These are phyloP conservation scores for Phytophthora megakarya DNA, from an alignment of 352 stramenopile species.

Conservation along the genomic window DNA sequence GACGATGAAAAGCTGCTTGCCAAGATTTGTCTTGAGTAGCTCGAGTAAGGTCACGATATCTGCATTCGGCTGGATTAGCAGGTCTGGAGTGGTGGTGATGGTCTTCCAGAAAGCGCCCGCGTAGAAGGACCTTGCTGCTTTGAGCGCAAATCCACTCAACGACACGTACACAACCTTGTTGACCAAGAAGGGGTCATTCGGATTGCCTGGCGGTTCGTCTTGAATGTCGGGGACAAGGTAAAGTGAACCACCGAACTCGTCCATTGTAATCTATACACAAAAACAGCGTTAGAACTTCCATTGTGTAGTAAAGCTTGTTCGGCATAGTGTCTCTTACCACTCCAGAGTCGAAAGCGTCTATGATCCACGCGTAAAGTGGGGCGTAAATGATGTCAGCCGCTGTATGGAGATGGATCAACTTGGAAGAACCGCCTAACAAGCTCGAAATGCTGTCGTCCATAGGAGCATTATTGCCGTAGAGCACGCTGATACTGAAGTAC, in stretches of 20 bases:
- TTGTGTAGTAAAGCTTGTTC: background rate
- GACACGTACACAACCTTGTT: conserved; percentile 52
- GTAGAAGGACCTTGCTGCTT: conserved; percentile 53
- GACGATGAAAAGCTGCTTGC: conserved; percentile 54
- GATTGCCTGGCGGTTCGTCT: conserved; percentile 36
- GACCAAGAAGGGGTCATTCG: conserved; percentile 49
- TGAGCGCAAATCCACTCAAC: conserved; percentile 45
- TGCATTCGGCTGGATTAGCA: conserved; percentile 51
- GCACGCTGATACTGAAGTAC: conserved; percentile 48
- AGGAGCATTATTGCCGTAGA: conserved; percentile 39
- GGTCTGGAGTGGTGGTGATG: conserved; percentile 43
- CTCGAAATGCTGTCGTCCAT: conserved; percentile 10
- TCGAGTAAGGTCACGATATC: conserved; percentile 50
- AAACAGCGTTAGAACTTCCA: conserved; percentile 1
- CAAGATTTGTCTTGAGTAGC: conserved; percentile 28
- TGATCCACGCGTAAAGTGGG: conserved; percentile 56
- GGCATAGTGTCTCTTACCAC: conserved; percentile 35
- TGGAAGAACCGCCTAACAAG: conserved; percentile 32
- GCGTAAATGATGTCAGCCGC: conserved; percentile 57
- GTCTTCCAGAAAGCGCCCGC: conserved; percentile 53
- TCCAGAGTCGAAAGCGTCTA: conserved; percentile 55
- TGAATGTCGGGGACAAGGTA: conserved; percentile 51
- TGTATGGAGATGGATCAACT: conserved; percentile 53
- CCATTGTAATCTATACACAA: conserved; percentile 42
- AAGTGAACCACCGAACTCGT: conserved; percentile 46